Evolutionary conservation across 768 basidiomycete genomes (phyloP).

Genomic region (Chalciporus piperatus): DNA sequence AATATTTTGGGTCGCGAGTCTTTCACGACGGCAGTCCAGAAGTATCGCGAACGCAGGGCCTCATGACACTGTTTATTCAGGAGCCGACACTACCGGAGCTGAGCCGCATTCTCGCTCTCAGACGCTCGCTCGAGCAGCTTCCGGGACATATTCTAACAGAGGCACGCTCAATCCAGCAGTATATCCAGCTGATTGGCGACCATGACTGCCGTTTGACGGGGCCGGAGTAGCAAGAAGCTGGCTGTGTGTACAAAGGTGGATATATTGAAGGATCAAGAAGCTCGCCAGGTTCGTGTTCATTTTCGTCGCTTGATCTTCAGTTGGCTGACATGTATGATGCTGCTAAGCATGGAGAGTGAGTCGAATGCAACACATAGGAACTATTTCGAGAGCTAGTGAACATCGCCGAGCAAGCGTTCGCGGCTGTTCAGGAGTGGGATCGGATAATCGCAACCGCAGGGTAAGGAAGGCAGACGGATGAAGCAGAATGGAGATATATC

Average conservation of each 20-base stretch:
- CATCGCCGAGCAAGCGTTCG: conserved; percentile 34
- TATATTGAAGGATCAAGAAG: conserved; percentile 41
- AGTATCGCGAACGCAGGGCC: conserved; percentile 39
- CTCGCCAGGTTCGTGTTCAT: conserved; percentile 38
- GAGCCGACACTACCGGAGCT: neutral
- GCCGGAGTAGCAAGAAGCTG: conserved; percentile 23
- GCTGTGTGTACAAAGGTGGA: conserved; percentile 36
- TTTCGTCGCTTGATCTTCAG: neutral
- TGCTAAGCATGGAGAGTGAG: conserved; percentile 48
- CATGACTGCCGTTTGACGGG: conserved; percentile 6
- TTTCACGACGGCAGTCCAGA: conserved; percentile 45
- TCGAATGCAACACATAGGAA: conserved; percentile 22
- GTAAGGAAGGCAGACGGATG: conserved; percentile 8
- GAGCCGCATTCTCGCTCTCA: conserved; percentile 17
- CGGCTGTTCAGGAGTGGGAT: conserved; percentile 31
- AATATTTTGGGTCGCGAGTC: conserved; percentile 45
- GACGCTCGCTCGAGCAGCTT: conserved; percentile 35
- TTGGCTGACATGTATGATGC: conserved; percentile 29
- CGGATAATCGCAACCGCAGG: conserved; percentile 10
- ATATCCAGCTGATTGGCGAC: conserved; percentile 35
- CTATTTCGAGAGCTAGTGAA: conserved; percentile 31
- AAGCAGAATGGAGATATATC: too few relatives aligned
- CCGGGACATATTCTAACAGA: conserved; percentile 38
- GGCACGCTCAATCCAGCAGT: conserved; percentile 38
- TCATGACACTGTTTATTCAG: neutral